Base-by-base conservation (phyloP, 129 eudicot genomes). In the Artemisia tridentata region DNA sequence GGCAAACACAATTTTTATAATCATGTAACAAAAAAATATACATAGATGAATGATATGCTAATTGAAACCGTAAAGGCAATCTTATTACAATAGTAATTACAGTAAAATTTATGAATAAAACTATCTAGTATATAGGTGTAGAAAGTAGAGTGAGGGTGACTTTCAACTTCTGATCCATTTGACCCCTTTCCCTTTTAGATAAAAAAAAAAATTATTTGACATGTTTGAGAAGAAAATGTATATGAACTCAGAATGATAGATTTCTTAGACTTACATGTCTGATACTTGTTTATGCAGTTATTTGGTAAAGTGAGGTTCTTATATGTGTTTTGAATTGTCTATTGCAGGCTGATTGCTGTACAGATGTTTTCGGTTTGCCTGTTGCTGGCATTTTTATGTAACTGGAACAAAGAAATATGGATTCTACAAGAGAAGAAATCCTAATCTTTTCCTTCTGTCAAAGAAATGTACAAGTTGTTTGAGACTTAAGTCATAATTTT, bases 341-440 rank as follows among this genome's bases (percentile, higher is more conserved):
- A 6, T 63, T 72, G 71, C 65, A 73, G 78, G 78, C 62, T 51
- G 71, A 73, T 73, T 73, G 64, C 46, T 64, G 78, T 73, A 73
- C 55, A 73, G 52, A 73, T 73, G 62, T 73, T 29, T 62, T 51
- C 14, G 34, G 31, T 34, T 69, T 69, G 17, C 65, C 45, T 60
- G n/a, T 60, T 2, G 6, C 65, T 18, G 45, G 12, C 43, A 45
- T 71, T 71, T 61, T 72, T 43, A 23, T 72, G 47, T 7, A 50
- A 49, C 51, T 63, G 70, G 63, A 72, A n/a, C 67, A 66, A 31
- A 50, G 77, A 60, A 47, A 60, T 2, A 29, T 29, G 31, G 60
- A 60, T 51, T 51, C 72, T 49, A 29, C 61, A 51, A 47, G 62
- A 71, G 58, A 59, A 15, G 68, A 71, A 45, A 58, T 58, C 65